Evolutionary conservation across 371 early-diverging fungal genomes (phyloP), one percentile per base, ranked within the genome.

Genomic region (Mortierella sp.): DNA sequence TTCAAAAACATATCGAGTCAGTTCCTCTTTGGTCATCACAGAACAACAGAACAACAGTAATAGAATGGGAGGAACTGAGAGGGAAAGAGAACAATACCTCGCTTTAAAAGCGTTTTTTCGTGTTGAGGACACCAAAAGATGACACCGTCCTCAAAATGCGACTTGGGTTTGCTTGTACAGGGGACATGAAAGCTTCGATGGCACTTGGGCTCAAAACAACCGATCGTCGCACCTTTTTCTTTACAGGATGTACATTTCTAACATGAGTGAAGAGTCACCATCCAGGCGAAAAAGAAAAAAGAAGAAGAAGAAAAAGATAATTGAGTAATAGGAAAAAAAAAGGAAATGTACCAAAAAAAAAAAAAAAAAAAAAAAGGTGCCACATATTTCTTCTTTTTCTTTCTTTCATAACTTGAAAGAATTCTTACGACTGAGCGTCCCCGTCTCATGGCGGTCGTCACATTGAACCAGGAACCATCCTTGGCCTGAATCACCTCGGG

Each of bases 111-210:
- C 23, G 84, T 70, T 1, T 85, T 83, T 71, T 93, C 92, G 64
- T 97, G 97, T 19, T 84, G 82, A 1, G 90, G 88, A 64, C 97
- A 97, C 92, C 93, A 96, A 72, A 95, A 97, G 23, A 94, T 89
- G 50, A 89, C 88, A 5, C 97, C 97, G 53, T 88, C 85, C 37
- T 88, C 87, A 65, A 95, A 95, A 56, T 90, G 86, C 11, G 84
- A 83, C 50, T 88, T 82, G 3, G 92, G 89, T 70, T 92, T 94
- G 59, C 86, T 86, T 4, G 96, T 90, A 62, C 97, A 97, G 28
- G 86, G 85, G 16, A 96, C 83, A 74, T 97, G 97, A 68, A 90
- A 97, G 44, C 93, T 94, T 63, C 89, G 85, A n/a, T 84, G 81
- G 70, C 97, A 97, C 66, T 92, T 89, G 4, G 90, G 87, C 53